Evolutionary conservation across 2,329 filamentous ascomycete species (phyloP), one percentile per base, ranked within the genome.

Genomic region (Harringtonia lauricola): DNA sequence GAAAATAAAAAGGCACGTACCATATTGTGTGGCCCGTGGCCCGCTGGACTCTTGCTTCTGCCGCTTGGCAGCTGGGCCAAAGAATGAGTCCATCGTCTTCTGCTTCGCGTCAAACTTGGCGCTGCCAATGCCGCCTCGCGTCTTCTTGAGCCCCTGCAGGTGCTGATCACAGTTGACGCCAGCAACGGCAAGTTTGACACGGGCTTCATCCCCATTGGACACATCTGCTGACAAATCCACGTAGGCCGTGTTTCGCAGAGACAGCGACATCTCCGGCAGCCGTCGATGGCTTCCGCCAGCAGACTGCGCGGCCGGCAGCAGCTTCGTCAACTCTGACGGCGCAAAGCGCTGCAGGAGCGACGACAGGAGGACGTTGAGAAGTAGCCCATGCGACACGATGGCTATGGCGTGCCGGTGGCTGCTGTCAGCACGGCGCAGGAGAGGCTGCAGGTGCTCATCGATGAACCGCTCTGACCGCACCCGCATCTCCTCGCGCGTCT

Each of bases 321-420:
- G 44, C 49, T 47, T 49, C 2, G 38, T 33, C 17, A 55, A 30
- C 40, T 56, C 55, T 3, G 36, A 41, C 1, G 53, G 44, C 8
- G 62, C 59, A 46, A 86, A 72, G 3, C 74, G 68, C 13, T 65
- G 61, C 8, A 82, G 63, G 14, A 94, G 59, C 13, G 71, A 68
- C 44, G 72, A 70, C 71, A 83, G 81, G 0, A 95, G 61, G 28
- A 77, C 71, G 2, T 76, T 77, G 3, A 95, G 71, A 34, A 94
- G 78, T 48, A 94, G 81, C 15, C 89, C 88, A 55, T 95, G 89
- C 2, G 88, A 83, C 4, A 94, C 83, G 14, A 94, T 64, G 2
- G 78, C 80, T 13, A 87, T 64, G 2, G 67, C 63, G 8, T 59
- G 54, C 12, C 67, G 58, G 10, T 8, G 48, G 2, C 28, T 14